These are phyloP conservation scores for Lindgomyces ingoldianus DNA, from an alignment of 495 filamentous ascomycete species.

Conservation along the genomic window DNA sequence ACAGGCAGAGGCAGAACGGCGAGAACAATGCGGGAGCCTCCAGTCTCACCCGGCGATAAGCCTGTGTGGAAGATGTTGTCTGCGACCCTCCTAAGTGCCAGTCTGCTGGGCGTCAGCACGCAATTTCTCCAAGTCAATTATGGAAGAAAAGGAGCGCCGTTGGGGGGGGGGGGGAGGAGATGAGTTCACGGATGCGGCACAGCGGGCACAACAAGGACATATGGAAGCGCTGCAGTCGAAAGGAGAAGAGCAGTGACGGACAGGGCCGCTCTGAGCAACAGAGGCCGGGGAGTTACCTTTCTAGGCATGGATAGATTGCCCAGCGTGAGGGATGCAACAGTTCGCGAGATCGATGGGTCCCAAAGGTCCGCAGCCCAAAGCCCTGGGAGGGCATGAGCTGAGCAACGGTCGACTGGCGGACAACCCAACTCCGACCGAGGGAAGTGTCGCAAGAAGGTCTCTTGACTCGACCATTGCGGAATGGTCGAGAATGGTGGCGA, in stretches of 20 bases:
- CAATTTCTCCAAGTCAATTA: background rate
- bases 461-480: no score
- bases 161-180: background rate
- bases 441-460: no score
- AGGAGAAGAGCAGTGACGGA: background rate
- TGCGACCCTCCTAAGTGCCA: background rate
- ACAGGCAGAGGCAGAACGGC: background rate
- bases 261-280: background rate
- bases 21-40: conserved; percentile 1
- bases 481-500: no score
- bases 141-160: background rate
- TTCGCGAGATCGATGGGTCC: background rate
- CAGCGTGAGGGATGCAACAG: background rate
- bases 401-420: no score
- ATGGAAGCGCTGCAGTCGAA: background rate
- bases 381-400: background rate
- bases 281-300: background rate
- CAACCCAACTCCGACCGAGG: no score
- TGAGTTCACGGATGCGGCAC: no score
- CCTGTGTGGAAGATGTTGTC: background rate
- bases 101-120: background rate
- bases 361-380: background rate
- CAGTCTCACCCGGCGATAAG: background rate
- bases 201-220: background rate
- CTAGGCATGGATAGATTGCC: background rate